Base-by-base conservation (phyloP, 257 asterid species). In the Galeopsis tetrahit region DNA sequence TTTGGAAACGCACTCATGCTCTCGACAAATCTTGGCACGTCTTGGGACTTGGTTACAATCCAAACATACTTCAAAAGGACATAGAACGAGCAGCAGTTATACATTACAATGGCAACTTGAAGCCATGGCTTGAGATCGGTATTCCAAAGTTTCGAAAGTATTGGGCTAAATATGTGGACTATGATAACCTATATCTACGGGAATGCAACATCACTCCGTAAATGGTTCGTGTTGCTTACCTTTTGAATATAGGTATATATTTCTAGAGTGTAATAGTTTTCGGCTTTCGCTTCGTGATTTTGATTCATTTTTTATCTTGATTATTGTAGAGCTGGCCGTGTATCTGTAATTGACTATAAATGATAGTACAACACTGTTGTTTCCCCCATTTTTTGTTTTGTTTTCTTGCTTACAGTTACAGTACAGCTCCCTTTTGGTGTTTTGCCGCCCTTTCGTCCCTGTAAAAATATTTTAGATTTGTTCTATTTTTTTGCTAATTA, bases 81-180 rank as follows among this genome's bases (percentile, higher is more conserved):
- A 82, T 87, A 7, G 90, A 85, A 63, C 83, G 82, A 28, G 90
- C 93, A n/a, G 87, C 87, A 7, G 93, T 83, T 17, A 77, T 87
- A 73, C 93, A 87, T 73, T 87, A 85, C 74, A 86, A 87, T 0
- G 93, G 93, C 48, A 81, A 83, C 85, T 78, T 87, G 81, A 85
- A 87, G 68, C 93, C 93, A 7, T 87, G 93, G 93, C 87, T 87
- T 13, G 93, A 87, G 82, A 83, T 87, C 7, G 86, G 78, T 78
- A 70, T 87, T 31, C 87, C 84, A 53, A 87, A 85, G 77, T 87
- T 83, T 75, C 73, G 84, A 38, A 81, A 65, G 51, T 80, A 81
- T 40, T 87, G 93, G 93, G 62, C 82, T 46, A 83, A 79, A 68
- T 84, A 14, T 11, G 84, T 85, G 21, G 78, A 82, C 34, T 87